These are phyloP conservation scores for Eustoma russellianum DNA, from an alignment of 257 asterid genomes.

Conservation along the genomic window DNA sequence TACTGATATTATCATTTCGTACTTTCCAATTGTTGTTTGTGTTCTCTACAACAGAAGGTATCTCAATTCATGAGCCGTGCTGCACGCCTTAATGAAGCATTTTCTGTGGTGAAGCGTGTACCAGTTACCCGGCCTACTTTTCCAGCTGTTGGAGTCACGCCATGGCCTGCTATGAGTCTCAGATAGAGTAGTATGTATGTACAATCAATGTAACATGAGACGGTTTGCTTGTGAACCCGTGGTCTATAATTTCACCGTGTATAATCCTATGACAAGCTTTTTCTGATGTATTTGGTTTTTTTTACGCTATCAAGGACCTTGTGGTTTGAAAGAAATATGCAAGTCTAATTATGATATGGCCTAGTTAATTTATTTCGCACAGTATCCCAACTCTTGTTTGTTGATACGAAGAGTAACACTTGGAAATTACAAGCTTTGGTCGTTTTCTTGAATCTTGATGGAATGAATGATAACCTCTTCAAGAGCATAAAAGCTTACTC, in stretches of 20 bases:
- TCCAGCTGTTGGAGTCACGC: conserved; percentile 45
- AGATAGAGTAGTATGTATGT: conserved; percentile 19
- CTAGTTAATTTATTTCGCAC: no score
- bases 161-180: conserved; percentile 60
- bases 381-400: no score
- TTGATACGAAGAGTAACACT: no score
- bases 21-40: conserved; percentile 3
- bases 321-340: no score
- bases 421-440: no score
- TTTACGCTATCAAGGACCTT: no score
- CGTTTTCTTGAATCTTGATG: no score
- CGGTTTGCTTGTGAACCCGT: no score
- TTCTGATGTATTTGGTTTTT: neutral
- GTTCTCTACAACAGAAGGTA: conserved; percentile 47
- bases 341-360: no score
- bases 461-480: no score
- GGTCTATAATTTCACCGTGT: neutral
- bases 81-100: conserved; percentile 83
- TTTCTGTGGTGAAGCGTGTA: conserved; percentile 74
- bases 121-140: conserved; percentile 67
- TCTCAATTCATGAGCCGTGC: conserved; percentile 87
- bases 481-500: no score
- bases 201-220: conserved; percentile 6
- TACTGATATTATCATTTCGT: neutral
- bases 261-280: neutral